Conservation (phyloP, 495 filamentous ascomycete genomes). For the Penicillium canariense region DNA sequence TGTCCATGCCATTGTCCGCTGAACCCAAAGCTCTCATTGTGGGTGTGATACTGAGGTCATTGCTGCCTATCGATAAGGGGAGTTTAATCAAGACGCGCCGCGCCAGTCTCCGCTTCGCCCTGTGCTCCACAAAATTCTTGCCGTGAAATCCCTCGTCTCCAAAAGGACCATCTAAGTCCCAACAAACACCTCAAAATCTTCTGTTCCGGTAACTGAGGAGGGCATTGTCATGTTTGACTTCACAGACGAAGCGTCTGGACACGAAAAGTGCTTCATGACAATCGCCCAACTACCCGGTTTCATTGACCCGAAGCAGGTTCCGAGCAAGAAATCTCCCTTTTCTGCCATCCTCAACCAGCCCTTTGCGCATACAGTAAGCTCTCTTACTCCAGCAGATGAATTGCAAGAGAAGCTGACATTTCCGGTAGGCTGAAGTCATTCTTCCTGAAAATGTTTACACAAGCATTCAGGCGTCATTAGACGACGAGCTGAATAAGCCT, state of each 20-base stretch:
- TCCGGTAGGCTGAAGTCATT: slow-evolving; percentile 64
- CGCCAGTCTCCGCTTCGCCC: slow-evolving; percentile 15
- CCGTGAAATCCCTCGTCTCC: not conserved
- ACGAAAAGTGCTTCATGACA: slow-evolving; percentile 73
- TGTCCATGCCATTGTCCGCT: not conserved
- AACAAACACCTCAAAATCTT: not conserved
- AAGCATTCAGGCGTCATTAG: slow-evolving; percentile 55
- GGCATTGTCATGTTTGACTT: slow-evolving; percentile 55
- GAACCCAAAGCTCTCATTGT: not conserved
- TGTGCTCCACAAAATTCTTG: slow-evolving; percentile 3
- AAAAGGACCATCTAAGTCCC: not conserved
- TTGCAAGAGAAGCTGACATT: slow-evolving; percentile 12
- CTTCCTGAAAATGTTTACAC: slow-evolving; percentile 66
- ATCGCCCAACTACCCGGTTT: slow-evolving; percentile 60
- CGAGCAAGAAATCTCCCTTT: slow-evolving; percentile 72
- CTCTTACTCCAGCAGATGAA: not conserved
- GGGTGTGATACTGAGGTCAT: slow-evolving; percentile 16
- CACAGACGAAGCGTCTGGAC: slow-evolving; percentile 50
- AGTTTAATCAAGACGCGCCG: slow-evolving; percentile 34
- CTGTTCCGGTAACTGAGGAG: not conserved
- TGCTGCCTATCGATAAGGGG: slow-evolving; percentile 23
- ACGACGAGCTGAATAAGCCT: slow-evolving; percentile 37
- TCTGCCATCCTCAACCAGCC: slow-evolving; percentile 61
- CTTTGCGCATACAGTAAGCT: slow-evolving; percentile 73
- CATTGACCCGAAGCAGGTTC: slow-evolving; percentile 66